Base-by-base conservation (phyloP, 768 basidiomycete genomes). In the Royoungia palumana region DNA sequence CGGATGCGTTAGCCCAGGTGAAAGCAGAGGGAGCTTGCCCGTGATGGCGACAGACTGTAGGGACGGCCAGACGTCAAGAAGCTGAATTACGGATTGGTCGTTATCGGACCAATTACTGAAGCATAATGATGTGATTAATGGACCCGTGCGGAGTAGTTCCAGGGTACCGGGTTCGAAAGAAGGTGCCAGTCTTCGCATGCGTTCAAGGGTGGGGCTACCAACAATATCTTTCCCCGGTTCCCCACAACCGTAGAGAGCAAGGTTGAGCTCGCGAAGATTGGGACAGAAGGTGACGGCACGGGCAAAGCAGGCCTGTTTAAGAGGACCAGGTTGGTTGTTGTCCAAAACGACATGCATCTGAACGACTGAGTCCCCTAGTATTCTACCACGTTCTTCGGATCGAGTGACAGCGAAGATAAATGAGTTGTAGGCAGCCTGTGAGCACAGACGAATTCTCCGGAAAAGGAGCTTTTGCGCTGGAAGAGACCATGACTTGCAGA, bases 91-190 rank as follows among this genome's bases (percentile, higher is more conserved):
- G 14, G 76, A 69, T 35, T 77, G 66, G 42, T 74, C 66, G 59
- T 84, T 81, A 52, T 82, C 77, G 11, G 86, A 82, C 84, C 83
- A 87, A 60, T 89, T 88, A 61, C 75, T 78, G 58, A 89, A 82
- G 46, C 77, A 75, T 5, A 89, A 72, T 6, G 66, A 61, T 25
- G 75, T 69, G 53, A 81, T 77, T 38, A 53, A 60, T 1, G 85
- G 81, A n/a, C 80, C 83, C 10, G 75, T 63, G 44, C 69, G 75
- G 43, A 87, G 74, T 36, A 77, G 63, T 16, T 74, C 65, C 27
- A 86, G 64, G 3, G 79, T 81, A 44, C 61, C 63, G 0, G 75
- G 71, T 56, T 79, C 75, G 55, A 84, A 83, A 3, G 78, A 72
- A 2, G 80, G 79, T 20, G 79, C 80, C 14, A 67, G 68, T 20